A percentile compares a stretch with the other conserved stretches of the same genome.
Evolutionary conservation across 2,329 filamentous ascomycete species (phyloP).

Genomic region (Laburnicola sp.): DNA sequence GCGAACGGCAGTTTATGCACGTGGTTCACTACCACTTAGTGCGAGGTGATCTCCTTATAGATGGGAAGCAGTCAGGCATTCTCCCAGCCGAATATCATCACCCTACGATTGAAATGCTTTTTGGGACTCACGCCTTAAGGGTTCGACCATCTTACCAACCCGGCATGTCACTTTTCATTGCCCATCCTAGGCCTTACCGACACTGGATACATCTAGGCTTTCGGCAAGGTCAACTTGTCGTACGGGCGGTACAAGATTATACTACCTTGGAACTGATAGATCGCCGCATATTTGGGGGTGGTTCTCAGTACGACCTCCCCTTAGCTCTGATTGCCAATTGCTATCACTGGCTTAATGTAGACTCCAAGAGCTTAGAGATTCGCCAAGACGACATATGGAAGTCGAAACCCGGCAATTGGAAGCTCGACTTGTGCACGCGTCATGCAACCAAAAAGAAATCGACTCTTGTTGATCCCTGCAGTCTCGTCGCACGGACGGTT

Average conservation of each 20-base stretch:
- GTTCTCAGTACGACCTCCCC: slow-evolving; percentile 54
- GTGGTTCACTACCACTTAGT: slow-evolving; percentile 51
- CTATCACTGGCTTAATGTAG: slow-evolving; percentile 63
- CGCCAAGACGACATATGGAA: slow-evolving; percentile 52
- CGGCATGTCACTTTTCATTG: slow-evolving; percentile 57
- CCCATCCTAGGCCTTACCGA: slow-evolving; percentile 36
- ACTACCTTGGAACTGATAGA: slow-evolving; percentile 45
- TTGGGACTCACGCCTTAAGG: slow-evolving; percentile 57
- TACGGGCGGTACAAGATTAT: slow-evolving; percentile 46
- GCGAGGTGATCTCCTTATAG: slow-evolving; percentile 54
- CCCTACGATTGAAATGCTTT: slow-evolving; percentile 53
- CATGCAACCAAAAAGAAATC: slow-evolving; percentile 30
- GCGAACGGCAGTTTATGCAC: slow-evolving; percentile 37
- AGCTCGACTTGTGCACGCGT: slow-evolving; percentile 36
- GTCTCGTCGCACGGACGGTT: slow-evolving; percentile 47
- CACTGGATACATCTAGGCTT: slow-evolving; percentile 61
- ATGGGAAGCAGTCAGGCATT: slow-evolving; percentile 55
- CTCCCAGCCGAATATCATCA: slow-evolving; percentile 58
- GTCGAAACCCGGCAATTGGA: slow-evolving; percentile 46
- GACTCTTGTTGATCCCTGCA: slow-evolving; percentile 56
- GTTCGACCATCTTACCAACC: slow-evolving; percentile 56
- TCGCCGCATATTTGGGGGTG: slow-evolving; percentile 4
- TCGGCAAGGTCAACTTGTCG: slow-evolving; percentile 45
- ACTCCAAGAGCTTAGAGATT: slow-evolving; percentile 55
- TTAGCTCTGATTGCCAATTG: slow-evolving; percentile 55